phyloP scores from a whole-genome alignment of 2,329 filamentous ascomycete species.

The Byssothecium circinans region DNA sequence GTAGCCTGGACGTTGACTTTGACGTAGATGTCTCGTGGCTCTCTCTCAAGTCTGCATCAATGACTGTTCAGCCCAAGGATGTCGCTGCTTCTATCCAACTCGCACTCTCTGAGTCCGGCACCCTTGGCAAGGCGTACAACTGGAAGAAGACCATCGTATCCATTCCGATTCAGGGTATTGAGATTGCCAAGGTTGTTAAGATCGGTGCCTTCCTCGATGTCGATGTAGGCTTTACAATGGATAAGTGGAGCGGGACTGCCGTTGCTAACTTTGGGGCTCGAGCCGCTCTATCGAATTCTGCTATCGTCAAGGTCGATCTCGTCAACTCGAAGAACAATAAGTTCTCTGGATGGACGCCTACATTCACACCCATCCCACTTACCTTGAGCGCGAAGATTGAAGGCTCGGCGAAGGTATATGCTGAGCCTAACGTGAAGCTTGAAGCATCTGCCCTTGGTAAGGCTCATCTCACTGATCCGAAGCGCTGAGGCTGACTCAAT shows the following conservation, averaged over 20 bases:
- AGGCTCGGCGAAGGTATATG: conserved; percentile 13
- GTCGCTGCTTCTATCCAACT: conserved; percentile 18
- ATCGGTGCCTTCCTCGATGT: conserved; percentile 20
- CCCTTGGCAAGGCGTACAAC: conserved; percentile 8
- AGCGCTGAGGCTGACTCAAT: background rate
- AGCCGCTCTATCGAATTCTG: conserved; percentile 12
- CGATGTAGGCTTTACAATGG: conserved; percentile 18
- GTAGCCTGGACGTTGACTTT: conserved; percentile 18
- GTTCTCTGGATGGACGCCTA: conserved; percentile 20
- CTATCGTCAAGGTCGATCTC: conserved; percentile 17
- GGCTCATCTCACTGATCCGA: background rate
- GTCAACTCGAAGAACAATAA: conserved; percentile 12
- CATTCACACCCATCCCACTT: conserved; percentile 12
- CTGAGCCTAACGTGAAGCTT: conserved; percentile 14
- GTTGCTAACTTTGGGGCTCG: conserved; percentile 12
- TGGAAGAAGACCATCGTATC: conserved; percentile 16
- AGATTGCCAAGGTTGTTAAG: conserved; percentile 15
- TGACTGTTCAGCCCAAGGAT: conserved; percentile 14
- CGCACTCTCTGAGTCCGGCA: conserved; percentile 10
- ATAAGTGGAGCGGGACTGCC: conserved; percentile 14
- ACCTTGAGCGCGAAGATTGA: conserved; percentile 16
- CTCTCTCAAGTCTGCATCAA: conserved; percentile 8
- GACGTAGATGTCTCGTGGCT: conserved; percentile 10
- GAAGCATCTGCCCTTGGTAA: conserved; percentile 18
- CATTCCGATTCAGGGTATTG: conserved; percentile 19